phyloP scores from a whole-genome alignment of 2,329 filamentous ascomycete species.

The Sporothrix brasiliensis region DNA sequence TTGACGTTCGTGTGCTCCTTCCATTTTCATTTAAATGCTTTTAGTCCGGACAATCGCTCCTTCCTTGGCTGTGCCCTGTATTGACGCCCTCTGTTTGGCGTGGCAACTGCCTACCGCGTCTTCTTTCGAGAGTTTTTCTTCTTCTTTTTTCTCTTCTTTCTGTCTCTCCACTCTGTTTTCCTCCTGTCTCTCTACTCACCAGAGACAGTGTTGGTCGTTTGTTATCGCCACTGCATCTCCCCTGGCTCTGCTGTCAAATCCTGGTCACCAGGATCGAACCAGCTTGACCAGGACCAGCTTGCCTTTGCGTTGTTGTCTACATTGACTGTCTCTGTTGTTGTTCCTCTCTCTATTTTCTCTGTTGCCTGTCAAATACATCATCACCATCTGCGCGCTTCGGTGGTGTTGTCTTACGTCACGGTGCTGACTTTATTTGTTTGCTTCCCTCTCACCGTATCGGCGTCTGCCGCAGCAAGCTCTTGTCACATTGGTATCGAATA shows the following conservation, averaged over 20 bases:
- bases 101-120: not conserved
- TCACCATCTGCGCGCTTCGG: not conserved
- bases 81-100: not conserved
- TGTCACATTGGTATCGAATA: not conserved
- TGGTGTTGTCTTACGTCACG: not conserved
- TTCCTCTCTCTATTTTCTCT: not conserved
- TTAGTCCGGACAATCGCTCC: conserved; percentile 3
- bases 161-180: not conserved
- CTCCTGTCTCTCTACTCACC: not conserved
- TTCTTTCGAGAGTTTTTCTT: not conserved
- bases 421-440: not conserved
- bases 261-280: not conserved
- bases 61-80: not conserved
- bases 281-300: not conserved
- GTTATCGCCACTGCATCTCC: not conserved
- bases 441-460: not conserved
- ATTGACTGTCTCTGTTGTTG: not conserved
- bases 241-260: not conserved
- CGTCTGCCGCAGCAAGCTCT: not conserved
- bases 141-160: too few species aligned
- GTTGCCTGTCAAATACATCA: not conserved
- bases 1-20: not conserved
- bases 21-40: not conserved
- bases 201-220: not conserved
- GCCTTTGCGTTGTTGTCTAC: not conserved